Evolutionary conservation across 2,329 filamentous ascomycete genomes (phyloP).

Genomic region (Plenodomus lindquistii): DNA sequence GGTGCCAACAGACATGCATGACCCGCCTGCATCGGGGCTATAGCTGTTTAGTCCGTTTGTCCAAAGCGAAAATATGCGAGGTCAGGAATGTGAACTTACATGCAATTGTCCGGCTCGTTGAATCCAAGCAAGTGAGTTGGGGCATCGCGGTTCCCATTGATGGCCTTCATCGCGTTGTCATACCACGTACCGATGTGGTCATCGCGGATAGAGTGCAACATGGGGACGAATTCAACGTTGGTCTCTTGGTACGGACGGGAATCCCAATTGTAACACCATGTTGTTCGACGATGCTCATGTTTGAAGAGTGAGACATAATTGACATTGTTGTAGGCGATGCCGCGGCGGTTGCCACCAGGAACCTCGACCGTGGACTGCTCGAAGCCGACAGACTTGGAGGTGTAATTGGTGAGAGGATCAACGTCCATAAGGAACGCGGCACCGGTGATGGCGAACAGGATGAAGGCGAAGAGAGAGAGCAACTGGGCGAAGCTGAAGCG

Average conservation of each 20-base stretch:
- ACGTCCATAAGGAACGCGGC: too few relatives aligned
- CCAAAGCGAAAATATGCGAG: not conserved
- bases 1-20: constrained; percentile 24
- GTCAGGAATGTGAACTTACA: constrained; percentile 13
- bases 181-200: constrained; percentile 25
- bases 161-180: constrained; percentile 13
- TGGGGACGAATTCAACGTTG: constrained; percentile 64
- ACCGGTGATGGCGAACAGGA: too few relatives aligned
- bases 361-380: constrained; percentile 41
- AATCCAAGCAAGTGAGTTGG: constrained; percentile 33
- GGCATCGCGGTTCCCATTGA: not conserved
- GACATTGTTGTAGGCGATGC: constrained; percentile 67
- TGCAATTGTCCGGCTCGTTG: constrained; percentile 42
- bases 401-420: not conserved
- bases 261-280: constrained; percentile 73
- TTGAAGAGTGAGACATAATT: constrained; percentile 56
- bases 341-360: constrained; percentile 50
- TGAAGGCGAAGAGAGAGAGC: too few relatives aligned
- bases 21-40: constrained; percentile 18
- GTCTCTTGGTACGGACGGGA: constrained; percentile 44
- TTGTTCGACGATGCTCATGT: constrained; percentile 45
- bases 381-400: constrained; percentile 1
- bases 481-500: too few relatives aligned
- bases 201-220: constrained; percentile 21
- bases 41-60: not conserved